Percentiles rank a stretch among this genome's conserved stretches.
These are phyloP conservation scores for Phaeomoniella chlamydospora DNA, from an alignment of 2,329 filamentous ascomycete species.

Conservation along the genomic window DNA sequence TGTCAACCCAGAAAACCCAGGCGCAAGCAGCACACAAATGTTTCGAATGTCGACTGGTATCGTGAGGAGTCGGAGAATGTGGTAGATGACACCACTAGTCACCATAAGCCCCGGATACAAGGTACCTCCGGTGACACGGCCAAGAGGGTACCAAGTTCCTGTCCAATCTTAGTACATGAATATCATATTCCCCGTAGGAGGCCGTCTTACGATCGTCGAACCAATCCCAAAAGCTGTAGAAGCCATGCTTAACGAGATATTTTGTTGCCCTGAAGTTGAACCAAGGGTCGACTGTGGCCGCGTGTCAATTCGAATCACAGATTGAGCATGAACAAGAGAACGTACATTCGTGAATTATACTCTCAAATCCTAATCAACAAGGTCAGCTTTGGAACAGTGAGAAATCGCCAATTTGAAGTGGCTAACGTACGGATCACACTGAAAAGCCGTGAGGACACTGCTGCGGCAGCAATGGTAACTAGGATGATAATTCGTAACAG, in stretches of 20 bases:
- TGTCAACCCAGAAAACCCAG: constrained; percentile 85
- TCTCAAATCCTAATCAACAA: constrained; percentile 63
- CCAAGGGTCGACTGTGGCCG: constrained; percentile 79
- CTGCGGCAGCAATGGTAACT: constrained; percentile 76
- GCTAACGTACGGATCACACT: constrained; percentile 75
- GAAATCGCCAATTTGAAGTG: background rate
- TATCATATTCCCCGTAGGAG: constrained; percentile 4
- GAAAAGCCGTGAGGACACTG: constrained; percentile 87
- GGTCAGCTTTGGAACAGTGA: constrained; percentile 4
- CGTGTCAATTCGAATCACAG: constrained; percentile 11
- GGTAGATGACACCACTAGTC: constrained; percentile 93
- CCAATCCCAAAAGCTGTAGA: constrained; percentile 99
- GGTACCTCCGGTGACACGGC: constrained; percentile 96
- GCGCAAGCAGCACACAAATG: constrained; percentile 92
- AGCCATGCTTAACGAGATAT: constrained; percentile 91
- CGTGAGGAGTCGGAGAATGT: constrained; percentile 73
- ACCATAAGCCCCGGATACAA: constrained; percentile 98
- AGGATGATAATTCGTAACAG: constrained; percentile 84
- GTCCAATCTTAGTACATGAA: constrained; percentile 6
- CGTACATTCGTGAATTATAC: constrained; percentile 98
- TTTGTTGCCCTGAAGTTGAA: constrained; percentile 99
- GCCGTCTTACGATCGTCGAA: constrained; percentile 73
- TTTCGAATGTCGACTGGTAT: constrained; percentile 97
- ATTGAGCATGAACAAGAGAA: constrained; percentile 16
- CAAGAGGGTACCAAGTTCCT: constrained; percentile 96